Evolutionary conservation across 495 filamentous ascomycete species (phyloP).

Genomic region (Neurospora sp.): DNA sequence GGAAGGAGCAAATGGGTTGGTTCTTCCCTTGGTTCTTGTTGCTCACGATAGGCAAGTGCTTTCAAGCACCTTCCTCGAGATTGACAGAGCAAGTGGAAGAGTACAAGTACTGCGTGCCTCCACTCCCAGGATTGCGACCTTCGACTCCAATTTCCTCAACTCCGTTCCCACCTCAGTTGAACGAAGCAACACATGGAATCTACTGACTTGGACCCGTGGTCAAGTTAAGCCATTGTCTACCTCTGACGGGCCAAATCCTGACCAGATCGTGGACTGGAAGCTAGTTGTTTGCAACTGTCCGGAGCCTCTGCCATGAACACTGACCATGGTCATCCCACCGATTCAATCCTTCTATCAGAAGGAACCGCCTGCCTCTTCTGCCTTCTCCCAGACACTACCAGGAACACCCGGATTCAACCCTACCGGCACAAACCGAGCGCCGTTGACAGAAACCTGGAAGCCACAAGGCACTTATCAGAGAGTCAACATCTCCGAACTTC

Average conservation of each 20-base stretch:
- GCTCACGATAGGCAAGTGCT: background rate
- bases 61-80: background rate
- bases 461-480: constrained; percentile 45
- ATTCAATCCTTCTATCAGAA: constrained; percentile 46
- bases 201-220: background rate
- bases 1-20: background rate
- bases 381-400: background rate
- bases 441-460: constrained; percentile 33
- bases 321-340: constrained; percentile 17
- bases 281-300: background rate
- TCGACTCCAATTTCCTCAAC: background rate
- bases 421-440: background rate
- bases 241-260: background rate
- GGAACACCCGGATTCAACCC: background rate
- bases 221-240: background rate
- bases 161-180: background rate
- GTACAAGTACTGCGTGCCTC: background rate
- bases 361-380: constrained; percentile 6
- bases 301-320: background rate
- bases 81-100: background rate
- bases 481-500: constrained; percentile 38
- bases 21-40: background rate
- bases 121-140: background rate
- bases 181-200: background rate
- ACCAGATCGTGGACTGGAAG: background rate